Evolutionary conservation across 164 flowering plant species (phyloP), one percentile per base, ranked within the genome.

Genomic region (Cinnamomum chago): DNA sequence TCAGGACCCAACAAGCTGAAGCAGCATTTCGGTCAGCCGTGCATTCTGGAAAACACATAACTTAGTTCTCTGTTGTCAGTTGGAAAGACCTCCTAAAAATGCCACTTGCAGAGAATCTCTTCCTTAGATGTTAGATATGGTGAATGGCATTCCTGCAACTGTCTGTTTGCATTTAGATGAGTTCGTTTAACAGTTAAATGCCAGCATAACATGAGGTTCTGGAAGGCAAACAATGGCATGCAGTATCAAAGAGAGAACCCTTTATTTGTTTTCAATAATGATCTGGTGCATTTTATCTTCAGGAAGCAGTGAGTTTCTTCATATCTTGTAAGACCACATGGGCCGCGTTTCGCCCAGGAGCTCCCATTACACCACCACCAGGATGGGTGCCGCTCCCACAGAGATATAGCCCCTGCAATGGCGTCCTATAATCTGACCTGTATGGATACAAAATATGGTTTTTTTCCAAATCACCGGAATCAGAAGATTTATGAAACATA

Each of bases 361-460:
- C 98, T 55, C 97, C 98, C 96, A 93, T 95, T 68, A 95, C 99
- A 33, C 98, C 98, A 73, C 99, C 99, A 0, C 98, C 99, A 11
- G 99, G 99, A 76, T 95, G 99, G 2, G 93, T 79, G 7, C 99
- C 98, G 64, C 97, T 90, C 20, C 99, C 99, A 68, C 99, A 95
- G 79, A 95, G 52, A 79, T 93, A 95, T 30, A 95, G 79, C 27
- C 98, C 97, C 70, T 10, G 78, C 68, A 93, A 1, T 25, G 99
- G 98, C 27, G 96, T 92, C 83, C 87, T 85, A 73, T 95, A 89
- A 75, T 79, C 87, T 73, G 97, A 93, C 95, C 98, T 94, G 86
- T 64, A 71, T n/a, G 47, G 69, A 79, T 76, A 62, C 64, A 40
- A 20, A 66, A 66, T 35, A 30, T 22, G 25, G 25, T 73, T 24